Base-by-base conservation (phyloP, 2,329 filamentous ascomycete species). In the Cordyceps javanica region DNA sequence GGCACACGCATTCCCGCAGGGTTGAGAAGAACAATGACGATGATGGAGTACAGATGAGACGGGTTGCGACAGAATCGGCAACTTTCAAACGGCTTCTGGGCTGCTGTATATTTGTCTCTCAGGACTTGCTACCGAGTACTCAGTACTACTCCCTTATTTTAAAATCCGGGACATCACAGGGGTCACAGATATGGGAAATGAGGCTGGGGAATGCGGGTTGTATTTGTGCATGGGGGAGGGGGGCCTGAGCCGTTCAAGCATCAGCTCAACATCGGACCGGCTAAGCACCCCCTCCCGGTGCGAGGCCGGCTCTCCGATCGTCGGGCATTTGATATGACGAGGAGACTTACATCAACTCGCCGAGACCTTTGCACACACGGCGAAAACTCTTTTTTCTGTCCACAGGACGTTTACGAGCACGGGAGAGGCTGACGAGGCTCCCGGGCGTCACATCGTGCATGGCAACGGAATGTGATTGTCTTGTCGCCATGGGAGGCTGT, bases 151-250 rank as follows among this genome's bases (percentile, higher is more conserved):
- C 36, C 38, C 21, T 50, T 25, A 21, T 50, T 38, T 36, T 44
- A 26, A 57, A 21, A 2, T 34, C 21, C 3, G 14, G 19, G 26
- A 13, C 25, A 14, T n/a, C 11, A 5, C 30, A 19, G 3, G 30
- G 32, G 25, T 55, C 9, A 32, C 23, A 10, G 30, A 23, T 38
- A 46, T 21, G 48, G 46, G 55, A 58, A 52, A 52, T 52, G 55
- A 46, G 38, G 30, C 39, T 21, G 23, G 46, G 36, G 45, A 41
- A 57, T 19, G 54, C 44, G 53, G 41, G 21, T 48, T 8, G 23
- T 32, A 39, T 39, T 36, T 4, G 25, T 11, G 21, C 46, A 50
- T 50, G 49, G 50, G 50, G 16, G n/a, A n/a, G n/a, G n/a, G n/a
- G n/a, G n/a, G n/a, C n/a, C n/a, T n/a, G n/a, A n/a, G n/a, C n/a